Base-by-base conservation (phyloP, 1,284 basidiomycete genomes). In the Rhodofomes roseus region DNA sequence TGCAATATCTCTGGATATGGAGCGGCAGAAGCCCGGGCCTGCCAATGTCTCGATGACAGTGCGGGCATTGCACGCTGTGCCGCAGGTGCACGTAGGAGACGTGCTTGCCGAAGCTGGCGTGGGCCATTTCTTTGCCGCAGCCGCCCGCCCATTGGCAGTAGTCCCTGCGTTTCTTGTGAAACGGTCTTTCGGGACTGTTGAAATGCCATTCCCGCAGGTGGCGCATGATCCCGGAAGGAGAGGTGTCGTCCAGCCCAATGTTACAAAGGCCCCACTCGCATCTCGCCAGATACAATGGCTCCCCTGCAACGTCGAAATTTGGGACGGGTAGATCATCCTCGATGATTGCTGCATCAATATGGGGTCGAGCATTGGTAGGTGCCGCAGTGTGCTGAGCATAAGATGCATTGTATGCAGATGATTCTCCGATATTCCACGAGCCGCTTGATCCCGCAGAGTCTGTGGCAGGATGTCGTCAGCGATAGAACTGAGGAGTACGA, bases 91-190 rank as follows among this genome's bases (percentile, higher is more conserved):
- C 55, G 7, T 48, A 54, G 8, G 59, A 54, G 39, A 60, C 59
- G 44, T 60, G 59, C 55, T 60, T 60, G 9, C 59, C 59, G 29
- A 34, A 56, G 59, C 59, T 60, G 8, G 59, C 59, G n/a, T 56
- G 51, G 14, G 59, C 59, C 59, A 60, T 60, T 40, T 60, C 55
- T 27, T 54, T 56, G 37, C 55, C 40, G 40, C 59, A 60, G 25
- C 39, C 37, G 40, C 55, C 39, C 1, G 40, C 59, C 59, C 59
- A 60, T 20, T 46, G 41, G 31, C 59, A 60, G 14, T 36, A 7
- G 8, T 48, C 59, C 34, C 59, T 41, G 23, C 31, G 29, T 11
- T n/a, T 23, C 55, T 56, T 56, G 50, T 60, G 34, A 36, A 39
- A 60, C 37, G 58, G 58, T 6, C 29, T 20, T 2, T 40, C 12